These are phyloP conservation scores for Phytophthora sp. DNA, from an alignment of 352 stramenopile species.

Conservation along the genomic window DNA sequence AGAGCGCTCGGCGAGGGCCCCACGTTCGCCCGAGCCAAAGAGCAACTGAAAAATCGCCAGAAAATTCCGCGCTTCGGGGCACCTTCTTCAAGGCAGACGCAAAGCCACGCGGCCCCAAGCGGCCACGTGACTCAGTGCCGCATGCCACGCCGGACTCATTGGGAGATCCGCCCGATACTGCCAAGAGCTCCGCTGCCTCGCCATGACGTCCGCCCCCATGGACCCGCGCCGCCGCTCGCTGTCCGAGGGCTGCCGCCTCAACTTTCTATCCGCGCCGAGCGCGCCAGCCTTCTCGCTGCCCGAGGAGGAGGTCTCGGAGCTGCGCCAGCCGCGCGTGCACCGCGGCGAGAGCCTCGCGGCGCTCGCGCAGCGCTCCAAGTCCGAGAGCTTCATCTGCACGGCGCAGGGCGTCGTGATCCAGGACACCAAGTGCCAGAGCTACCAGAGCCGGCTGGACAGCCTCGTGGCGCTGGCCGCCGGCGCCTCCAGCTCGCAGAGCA, in stretches of 20 bases:
- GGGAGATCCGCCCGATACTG: constrained; percentile 11
- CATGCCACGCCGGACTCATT: constrained; percentile 9
- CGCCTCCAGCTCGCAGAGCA: constrained; percentile 27
- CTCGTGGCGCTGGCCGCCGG: constrained; percentile 25
- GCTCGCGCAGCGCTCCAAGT: constrained; percentile 32
- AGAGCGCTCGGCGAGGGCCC: neutral
- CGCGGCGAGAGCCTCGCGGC: constrained; percentile 5
- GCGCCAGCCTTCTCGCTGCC: neutral
- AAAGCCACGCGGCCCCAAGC: neutral
- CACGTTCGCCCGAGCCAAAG: neutral
- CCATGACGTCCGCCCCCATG: constrained; percentile 8
- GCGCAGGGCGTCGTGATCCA: constrained; percentile 36
- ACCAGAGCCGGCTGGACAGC: constrained; percentile 18
- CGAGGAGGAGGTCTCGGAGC: constrained; percentile 16
- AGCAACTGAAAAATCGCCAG: neutral
- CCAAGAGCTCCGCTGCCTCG: constrained; percentile 5
- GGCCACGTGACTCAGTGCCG: too few relatives aligned
- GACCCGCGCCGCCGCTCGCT: constrained; percentile 18
- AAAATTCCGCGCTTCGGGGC: neutral
- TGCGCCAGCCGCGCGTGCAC: constrained; percentile 7
- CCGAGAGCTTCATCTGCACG: constrained; percentile 43
- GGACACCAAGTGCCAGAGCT: constrained; percentile 24
- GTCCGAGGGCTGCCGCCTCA: constrained; percentile 15
- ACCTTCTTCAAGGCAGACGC: constrained; percentile 20
- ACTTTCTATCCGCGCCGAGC: neutral